A percentile compares a stretch with the other conserved stretches of the same genome.
Evolutionary conservation across 257 asterid species (phyloP).

Genomic region (Osmanthus fragrans): DNA sequence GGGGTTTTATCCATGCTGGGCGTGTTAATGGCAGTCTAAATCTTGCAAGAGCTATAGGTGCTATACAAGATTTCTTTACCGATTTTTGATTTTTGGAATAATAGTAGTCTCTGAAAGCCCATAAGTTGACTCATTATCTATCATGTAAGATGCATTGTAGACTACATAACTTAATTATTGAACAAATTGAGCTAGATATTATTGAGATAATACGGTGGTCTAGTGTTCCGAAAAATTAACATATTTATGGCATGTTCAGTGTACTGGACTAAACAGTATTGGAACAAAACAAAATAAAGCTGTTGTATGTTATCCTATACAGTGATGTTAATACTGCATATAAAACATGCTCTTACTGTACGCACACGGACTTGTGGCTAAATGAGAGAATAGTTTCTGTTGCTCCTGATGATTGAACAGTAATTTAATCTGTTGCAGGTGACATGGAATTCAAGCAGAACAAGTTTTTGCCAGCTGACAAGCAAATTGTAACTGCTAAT

Average conservation of each 20-base stretch:
- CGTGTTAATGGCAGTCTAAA: constrained; percentile 93
- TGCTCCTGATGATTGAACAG: too few species aligned
- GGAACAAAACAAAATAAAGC: background rate
- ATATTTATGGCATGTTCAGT: background rate
- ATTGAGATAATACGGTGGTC: background rate
- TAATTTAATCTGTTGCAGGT: constrained; percentile 28
- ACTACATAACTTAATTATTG: background rate
- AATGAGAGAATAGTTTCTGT: constrained; percentile 7
- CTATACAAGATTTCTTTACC: background rate
- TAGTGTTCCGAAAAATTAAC: constrained; percentile 14
- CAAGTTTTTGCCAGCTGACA: constrained; percentile 42
- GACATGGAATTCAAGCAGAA: constrained; percentile 54
- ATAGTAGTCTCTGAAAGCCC: background rate
- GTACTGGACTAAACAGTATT: background rate
- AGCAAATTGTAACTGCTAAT: constrained; percentile 48
- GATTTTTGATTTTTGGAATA: background rate
- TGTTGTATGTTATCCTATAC: background rate
- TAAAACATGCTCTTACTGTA: background rate
- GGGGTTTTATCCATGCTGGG: constrained; percentile 95
- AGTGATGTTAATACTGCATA: background rate
- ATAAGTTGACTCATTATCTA: background rate
- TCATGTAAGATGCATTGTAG: background rate
- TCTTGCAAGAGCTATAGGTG: constrained; percentile 95
- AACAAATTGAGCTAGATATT: background rate
- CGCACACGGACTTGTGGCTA: background rate